phyloP scores from a whole-genome alignment of 73 alveolate species.

The Paramecium bursaria region DNA sequence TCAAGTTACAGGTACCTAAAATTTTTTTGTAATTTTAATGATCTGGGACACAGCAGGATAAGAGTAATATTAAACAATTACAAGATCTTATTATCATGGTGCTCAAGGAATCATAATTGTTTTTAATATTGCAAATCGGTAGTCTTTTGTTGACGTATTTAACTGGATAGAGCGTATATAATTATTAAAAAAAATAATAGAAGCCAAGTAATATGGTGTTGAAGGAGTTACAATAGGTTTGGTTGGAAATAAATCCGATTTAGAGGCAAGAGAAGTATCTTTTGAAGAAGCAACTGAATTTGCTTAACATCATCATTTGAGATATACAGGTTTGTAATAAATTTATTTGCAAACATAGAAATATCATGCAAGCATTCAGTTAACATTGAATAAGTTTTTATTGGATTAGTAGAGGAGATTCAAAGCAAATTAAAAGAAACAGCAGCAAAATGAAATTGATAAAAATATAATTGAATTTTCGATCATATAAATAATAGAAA shows the following conservation, averaged over 20 bases:
- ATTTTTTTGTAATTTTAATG: too few species aligned
- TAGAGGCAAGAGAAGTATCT: background rate
- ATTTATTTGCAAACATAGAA: background rate
- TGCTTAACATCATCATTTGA: background rate
- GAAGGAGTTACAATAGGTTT: background rate
- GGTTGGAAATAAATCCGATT: constrained; percentile 12
- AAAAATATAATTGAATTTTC: too few species aligned
- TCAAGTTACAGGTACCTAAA: background rate
- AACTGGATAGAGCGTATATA: background rate
- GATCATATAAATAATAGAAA: too few species aligned
- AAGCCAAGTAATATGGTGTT: background rate
- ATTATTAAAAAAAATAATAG: background rate
- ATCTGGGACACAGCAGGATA: constrained; percentile 76
- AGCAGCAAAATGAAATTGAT: too few species aligned
- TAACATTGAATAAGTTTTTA: background rate
- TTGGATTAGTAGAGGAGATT: too few species aligned
- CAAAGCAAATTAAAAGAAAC: too few species aligned
- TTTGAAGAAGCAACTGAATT: background rate
- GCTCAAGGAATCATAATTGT: constrained; percentile 77
- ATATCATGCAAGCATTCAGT: background rate
- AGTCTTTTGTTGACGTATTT: background rate
- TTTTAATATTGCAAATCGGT: background rate
- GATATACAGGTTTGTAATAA: constrained; percentile 2
- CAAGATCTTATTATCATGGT: constrained; percentile 73
- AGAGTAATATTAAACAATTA: constrained; percentile 70